Evolutionary conservation across 768 basidiomycete species (phyloP), one percentile per base, ranked within the genome.

Genomic region (Suillus subluteus): DNA sequence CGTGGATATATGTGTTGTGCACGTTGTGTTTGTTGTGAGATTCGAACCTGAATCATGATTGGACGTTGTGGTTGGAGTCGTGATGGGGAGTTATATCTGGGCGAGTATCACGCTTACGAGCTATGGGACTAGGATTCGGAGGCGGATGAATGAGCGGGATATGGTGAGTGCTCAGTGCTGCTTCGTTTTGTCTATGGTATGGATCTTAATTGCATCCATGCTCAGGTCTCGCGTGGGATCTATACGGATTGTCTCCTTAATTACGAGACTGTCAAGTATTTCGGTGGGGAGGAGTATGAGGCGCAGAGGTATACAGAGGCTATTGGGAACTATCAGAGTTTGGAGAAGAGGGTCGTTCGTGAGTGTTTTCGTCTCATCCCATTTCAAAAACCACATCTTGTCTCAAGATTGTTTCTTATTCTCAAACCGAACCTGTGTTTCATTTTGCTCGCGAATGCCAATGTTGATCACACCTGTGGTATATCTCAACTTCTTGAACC

Each of bases 241-340:
- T 90, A 93, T 70, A 89, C 91, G 6, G 92, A 95, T 72, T 88
- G 88, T 70, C 78, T 94, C 35, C 83, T 92, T 63, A 91, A 92
- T 73, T 92, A 91, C 68, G 91, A 92, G 76, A 94, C 92, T 6
- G 90, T 94, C 71, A 96, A 94, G 76, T 94, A 94, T 75, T 96
- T 95, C 74, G 88, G 87, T 91, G 92, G 16, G n/a, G 95, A 96
- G 76, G 83, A 86, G 30, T 87, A 94, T 71, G 95, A 96, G 73
- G 84, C 84, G 21, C 81, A 82, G 50, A 84, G 95, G 40, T 95
- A 94, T 72, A 74, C 80, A 13, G 84, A 89, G 15, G 92, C 94
- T 2, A 84, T 96, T 68, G 75, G 82, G 18, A 83, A 89, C 62
- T 95, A 94, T 70, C 95, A 96, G 71, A 77, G 77, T 12, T 76